Base-by-base conservation (phyloP, 306 rosid species). In the Abrus pulchellus region DNA sequence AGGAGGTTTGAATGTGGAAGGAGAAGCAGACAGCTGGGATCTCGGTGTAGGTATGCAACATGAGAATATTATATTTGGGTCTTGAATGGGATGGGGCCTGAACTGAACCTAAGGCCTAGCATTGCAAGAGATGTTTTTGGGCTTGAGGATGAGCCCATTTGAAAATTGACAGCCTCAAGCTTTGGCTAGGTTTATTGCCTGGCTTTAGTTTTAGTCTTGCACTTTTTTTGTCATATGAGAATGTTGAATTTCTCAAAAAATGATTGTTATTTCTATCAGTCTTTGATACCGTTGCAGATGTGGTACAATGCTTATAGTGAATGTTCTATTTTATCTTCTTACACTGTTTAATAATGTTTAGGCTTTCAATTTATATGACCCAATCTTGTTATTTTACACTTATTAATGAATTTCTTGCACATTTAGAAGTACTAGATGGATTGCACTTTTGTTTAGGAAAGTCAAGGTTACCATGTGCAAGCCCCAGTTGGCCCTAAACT, bases 21-120 rank as follows among this genome's bases (percentile, higher is more conserved):
- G 99, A 87, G 99, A 95, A 86, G 92, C 99, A 0, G 99, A 93
- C 66, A 90, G 90, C 76, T 95, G 99, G 99, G 99, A 95, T 69
- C 84, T 94, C 67, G 99, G 99, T 76, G 89, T 93, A 81, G 97
- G 97, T 94, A 91, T 68, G 92, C 79, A 62, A 41, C 12, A 4
- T 14, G 3, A 6, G 40, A 49, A 65, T 80, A 20, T 80, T 73
- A 44, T 36, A 9, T 80, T 64, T 59, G 32, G 7, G 48, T 56
- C 57, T 63, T 64, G 33, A 63, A 32, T 27, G 1, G 68, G 52
- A 48, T 10, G 52, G 55, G 56, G 33, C 54, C 10, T 57, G 36
- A 55, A 48, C 44, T 12, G 45, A 28, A 12, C 66, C 53, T 10
- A 13, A 7, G 20, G 77, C 41, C 27, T 72, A n/a, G 33, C 29